A percentile compares a stretch with the other conserved stretches of the same genome.
Conservation (phyloP, 495 filamentous ascomycete species). For the Tuber brumale region DNA sequence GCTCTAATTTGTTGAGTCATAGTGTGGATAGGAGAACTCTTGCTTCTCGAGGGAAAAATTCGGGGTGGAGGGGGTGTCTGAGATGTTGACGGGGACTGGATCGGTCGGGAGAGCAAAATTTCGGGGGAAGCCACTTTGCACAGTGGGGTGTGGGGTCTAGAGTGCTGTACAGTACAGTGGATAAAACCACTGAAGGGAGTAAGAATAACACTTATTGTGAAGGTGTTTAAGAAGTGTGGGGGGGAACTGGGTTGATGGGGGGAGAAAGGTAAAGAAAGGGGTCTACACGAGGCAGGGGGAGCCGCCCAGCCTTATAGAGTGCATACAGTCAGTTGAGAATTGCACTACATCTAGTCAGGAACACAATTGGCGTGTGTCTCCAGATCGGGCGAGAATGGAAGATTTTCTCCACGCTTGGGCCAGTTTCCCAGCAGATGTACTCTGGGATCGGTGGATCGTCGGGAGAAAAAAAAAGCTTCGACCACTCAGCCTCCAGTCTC, state of each 20-base stretch:
- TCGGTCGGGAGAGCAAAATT: background rate
- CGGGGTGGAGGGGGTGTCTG: background rate
- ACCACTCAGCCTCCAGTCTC: background rate
- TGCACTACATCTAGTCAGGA: background rate
- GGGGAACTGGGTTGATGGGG: background rate
- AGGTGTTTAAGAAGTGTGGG: background rate
- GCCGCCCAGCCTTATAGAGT: background rate
- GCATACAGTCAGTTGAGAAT: background rate
- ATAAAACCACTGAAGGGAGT: background rate
- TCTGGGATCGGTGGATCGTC: background rate
- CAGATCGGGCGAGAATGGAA: background rate
- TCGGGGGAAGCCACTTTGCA: constrained; percentile 9
- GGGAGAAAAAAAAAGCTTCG: background rate
- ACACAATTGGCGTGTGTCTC: background rate
- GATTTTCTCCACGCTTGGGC: background rate
- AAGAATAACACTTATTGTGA: background rate
- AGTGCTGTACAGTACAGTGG: background rate
- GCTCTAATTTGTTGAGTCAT: constrained; percentile 15
- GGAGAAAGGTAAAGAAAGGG: background rate
- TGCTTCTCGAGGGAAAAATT: constrained; percentile 1
- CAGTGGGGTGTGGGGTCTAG: background rate
- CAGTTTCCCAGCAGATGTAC: background rate
- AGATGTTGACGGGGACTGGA: constrained; percentile 6
- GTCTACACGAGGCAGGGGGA: background rate
- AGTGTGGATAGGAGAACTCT: background rate